Evolutionary conservation across 2,329 filamentous ascomycete genomes (phyloP).

Genomic region (Claviceps arundinis): DNA sequence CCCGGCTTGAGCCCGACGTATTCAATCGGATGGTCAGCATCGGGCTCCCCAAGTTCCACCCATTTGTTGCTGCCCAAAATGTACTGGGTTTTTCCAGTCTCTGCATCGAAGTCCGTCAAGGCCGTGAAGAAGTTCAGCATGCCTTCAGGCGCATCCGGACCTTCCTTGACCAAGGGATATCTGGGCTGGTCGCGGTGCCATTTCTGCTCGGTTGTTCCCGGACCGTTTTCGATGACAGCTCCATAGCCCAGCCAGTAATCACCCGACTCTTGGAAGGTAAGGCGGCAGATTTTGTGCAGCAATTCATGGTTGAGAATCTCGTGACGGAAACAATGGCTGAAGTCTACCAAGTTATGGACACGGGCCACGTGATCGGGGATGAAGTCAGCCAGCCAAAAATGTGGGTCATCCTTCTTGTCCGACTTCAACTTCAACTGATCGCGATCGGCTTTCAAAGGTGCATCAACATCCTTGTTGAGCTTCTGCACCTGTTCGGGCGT

Average conservation of each 20-base stretch:
- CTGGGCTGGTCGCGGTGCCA: neutral
- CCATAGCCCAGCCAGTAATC: neutral
- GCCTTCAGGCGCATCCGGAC: neutral
- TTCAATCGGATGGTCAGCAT: neutral
- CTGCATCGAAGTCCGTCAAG: neutral
- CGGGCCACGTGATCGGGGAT: neutral
- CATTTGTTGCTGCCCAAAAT: neutral
- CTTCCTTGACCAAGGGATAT: neutral
- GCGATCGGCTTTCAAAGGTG: neutral
- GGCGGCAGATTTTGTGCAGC: neutral
- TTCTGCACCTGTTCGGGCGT: neutral
- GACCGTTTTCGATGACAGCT: neutral
- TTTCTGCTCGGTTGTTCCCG: neutral
- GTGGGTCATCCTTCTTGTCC: neutral
- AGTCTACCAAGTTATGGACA: neutral
- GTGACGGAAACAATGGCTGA: neutral
- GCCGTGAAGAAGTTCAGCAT: neutral
- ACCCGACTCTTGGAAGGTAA: neutral
- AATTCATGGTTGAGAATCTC: neutral
- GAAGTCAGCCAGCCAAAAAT: neutral
- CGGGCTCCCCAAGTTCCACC: neutral
- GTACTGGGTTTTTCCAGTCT: neutral
- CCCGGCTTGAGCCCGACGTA: neutral
- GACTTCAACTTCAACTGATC: neutral
- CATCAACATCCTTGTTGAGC: neutral